Base-by-base conservation (phyloP, 768 basidiomycete species). In the Megacollybia marginata region DNA sequence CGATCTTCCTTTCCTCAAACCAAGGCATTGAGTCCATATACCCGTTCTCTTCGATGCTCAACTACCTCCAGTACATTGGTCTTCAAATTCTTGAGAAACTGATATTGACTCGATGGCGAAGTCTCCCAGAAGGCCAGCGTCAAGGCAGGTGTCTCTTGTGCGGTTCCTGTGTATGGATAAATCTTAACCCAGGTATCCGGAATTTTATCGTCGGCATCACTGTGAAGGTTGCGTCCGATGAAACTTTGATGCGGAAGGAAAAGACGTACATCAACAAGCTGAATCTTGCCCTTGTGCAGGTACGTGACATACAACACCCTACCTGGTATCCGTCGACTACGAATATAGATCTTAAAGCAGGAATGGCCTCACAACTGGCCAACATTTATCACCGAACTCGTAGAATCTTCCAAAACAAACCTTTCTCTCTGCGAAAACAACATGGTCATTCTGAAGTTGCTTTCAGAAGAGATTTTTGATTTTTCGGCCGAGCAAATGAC, bases 311-410 rank as follows among this genome's bases (percentile, higher is more conserved):
- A 19, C 46, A 23, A 40, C 52, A 33, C 50, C 13, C 52, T 54
- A 10, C 47, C 13, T 32, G 8, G 11, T 5, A 15, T n/a, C 32
- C 23, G 20, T 20, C 9, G 9, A 34, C 15, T 48, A 6, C 28
- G 11, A 48, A 2, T 31, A 16, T 61, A 99, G 93, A 96, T 99
- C 53, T 73, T 99, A 55, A 99, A 98, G 69, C 96, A 98, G 73
- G 96, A 97, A 65, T 99, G 96, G 96, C 95, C 95, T 20, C 91
- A 96, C 65, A 93, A 96, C 61, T 99, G 96, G 96, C 94, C 95
- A 32, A 89, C 80, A 18, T 98, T 97, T 73, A 96, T 97, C 59
- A 83, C 89, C 10, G 94, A 98, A 67, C 88, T 98, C 43, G 93
- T 98, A 52, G 87, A 93, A 57, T 96, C 95, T 8, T 98, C 95